Percentiles rank a stretch among this genome's conserved stretches.
Conservation (phyloP, 805 yeast species). For the Komagataella phaffii region DNA sequence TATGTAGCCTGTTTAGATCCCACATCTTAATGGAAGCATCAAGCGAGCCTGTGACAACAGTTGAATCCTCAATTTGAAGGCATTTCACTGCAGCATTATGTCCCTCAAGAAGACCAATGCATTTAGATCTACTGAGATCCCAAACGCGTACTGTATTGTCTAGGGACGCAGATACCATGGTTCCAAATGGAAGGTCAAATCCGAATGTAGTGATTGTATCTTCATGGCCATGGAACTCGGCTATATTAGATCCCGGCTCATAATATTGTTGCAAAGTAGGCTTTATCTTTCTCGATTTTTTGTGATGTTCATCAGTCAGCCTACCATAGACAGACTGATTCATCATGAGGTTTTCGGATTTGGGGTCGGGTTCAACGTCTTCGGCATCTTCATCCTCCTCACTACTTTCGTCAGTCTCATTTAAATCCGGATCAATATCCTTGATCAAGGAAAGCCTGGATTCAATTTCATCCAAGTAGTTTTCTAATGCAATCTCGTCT, state of each 20-base stretch:
- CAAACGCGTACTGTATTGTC: conserved; percentile 75
- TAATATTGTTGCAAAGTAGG: conserved; percentile 58
- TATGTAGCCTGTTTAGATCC: conserved; percentile 26
- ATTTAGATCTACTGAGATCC: conserved; percentile 54
- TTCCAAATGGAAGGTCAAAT: conserved; percentile 66
- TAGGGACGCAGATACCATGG: conserved; percentile 61
- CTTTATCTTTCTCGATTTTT: conserved; percentile 29
- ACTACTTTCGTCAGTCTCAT: conserved; percentile 10
- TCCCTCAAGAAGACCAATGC: conserved; percentile 40
- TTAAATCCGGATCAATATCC: conserved; percentile 18
- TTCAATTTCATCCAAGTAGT: conserved; percentile 27
- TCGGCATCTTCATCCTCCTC: conserved; percentile 4
- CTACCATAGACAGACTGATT: conserved; percentile 31
- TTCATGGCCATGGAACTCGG: conserved; percentile 35
- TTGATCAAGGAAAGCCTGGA: conserved; percentile 28
- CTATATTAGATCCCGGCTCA: conserved; percentile 41
- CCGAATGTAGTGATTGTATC: conserved; percentile 44
- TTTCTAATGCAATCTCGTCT: conserved; percentile 43
- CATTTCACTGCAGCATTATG: conserved; percentile 48
- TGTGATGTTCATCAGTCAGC: conserved; percentile 20
- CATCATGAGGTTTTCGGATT: conserved; percentile 11
- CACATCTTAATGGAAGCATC: conserved; percentile 54
- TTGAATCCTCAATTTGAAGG: conserved; percentile 39
- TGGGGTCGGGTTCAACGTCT: conserved; percentile 1
- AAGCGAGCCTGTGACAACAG: conserved; percentile 41